Base-by-base conservation (phyloP, 2,329 filamentous ascomycete species). In the Penicillium digitatum region DNA sequence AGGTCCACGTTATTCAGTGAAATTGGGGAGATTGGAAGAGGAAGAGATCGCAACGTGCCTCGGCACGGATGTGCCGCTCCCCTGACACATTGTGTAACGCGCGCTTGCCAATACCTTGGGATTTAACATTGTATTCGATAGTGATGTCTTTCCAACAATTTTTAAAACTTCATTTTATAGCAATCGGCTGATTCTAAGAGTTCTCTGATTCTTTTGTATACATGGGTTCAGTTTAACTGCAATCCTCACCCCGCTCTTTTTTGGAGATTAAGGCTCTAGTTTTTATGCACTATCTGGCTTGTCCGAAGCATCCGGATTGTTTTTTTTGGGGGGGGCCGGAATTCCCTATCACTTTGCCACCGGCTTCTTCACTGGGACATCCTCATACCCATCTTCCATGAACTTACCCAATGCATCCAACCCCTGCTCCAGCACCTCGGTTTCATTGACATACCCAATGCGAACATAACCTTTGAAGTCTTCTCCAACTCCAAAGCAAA, bases 401-500 rank as follows among this genome's bases (percentile, higher is more conserved):
- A 84, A 86, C 53, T 77, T 70, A 31, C 74, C 74, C 58, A 81
- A 65, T 54, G 77, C 77, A 61, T 82, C 78, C 65, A 95, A 67
- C 0, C 82, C 90, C 59, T 85, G 80, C 64, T 82, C 77, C 49
- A 95, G 66, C n/a, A 89, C 79, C 14, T 84, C 79, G 0, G 87
- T 91, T 62, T 87, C 80, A 65, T 84, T 86, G 1, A 86, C 88
- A 72, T 87, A 94, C 0, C 90, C 89, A 58, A 95, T 81, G 56
- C 90, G 79, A 22, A 95, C 86, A 71, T 84, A 92, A 2, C 90
- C 90, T 62, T 81, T 79, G 65, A 89, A 92, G 43, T 89, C 85
- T 37, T 79, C 67, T 12, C 76, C 78, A 3, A 77, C 71, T 0
- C 90, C 90, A 70, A 95, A 95, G 63, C 87, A 90, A 39, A 78